These are phyloP conservation scores for Colletotrichum siamense DNA, from an alignment of 2,329 filamentous ascomycete species.

Conservation along the genomic window DNA sequence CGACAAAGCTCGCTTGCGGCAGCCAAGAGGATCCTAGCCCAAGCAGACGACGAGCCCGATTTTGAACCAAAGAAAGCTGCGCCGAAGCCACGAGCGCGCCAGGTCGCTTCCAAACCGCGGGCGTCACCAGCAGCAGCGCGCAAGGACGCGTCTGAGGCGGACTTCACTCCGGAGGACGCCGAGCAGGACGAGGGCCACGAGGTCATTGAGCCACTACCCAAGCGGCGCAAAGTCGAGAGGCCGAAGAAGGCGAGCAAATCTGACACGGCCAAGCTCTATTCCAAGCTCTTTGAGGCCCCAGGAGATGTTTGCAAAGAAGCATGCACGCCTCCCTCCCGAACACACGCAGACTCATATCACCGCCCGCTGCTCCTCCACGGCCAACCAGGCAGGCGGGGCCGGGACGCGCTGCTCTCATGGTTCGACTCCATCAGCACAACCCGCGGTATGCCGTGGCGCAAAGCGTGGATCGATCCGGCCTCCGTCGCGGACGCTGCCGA, in stretches of 20 bases:
- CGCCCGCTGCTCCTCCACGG: slow-evolving; percentile 53
- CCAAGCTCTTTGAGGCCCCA: background rate
- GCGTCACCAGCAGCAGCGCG: background rate
- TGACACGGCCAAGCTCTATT: background rate
- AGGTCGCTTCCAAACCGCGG: background rate
- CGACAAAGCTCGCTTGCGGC: slow-evolving; percentile 21
- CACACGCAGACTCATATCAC: slow-evolving; percentile 46
- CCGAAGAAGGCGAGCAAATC: background rate
- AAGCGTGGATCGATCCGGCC: slow-evolving; percentile 57
- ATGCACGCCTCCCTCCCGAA: background rate
- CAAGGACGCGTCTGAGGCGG: slow-evolving; percentile 17
- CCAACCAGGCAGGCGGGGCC: slow-evolving; percentile 28
- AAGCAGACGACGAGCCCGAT: slow-evolving; percentile 9
- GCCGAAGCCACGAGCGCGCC: background rate
- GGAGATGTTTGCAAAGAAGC: background rate
- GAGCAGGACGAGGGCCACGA: background rate
- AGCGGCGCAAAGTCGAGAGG: slow-evolving; percentile 6
- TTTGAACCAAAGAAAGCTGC: background rate
- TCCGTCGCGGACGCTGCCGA: slow-evolving; percentile 28
- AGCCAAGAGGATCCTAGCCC: slow-evolving; percentile 6
- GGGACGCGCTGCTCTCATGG: slow-evolving; percentile 52
- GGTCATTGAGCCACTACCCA: background rate
- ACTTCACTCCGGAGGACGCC: background rate
- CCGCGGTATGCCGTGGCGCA: slow-evolving; percentile 66
- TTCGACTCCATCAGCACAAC: slow-evolving; percentile 52